Base-by-base conservation (phyloP, 805 yeast genomes). In the Ogataea kodamae region DNA sequence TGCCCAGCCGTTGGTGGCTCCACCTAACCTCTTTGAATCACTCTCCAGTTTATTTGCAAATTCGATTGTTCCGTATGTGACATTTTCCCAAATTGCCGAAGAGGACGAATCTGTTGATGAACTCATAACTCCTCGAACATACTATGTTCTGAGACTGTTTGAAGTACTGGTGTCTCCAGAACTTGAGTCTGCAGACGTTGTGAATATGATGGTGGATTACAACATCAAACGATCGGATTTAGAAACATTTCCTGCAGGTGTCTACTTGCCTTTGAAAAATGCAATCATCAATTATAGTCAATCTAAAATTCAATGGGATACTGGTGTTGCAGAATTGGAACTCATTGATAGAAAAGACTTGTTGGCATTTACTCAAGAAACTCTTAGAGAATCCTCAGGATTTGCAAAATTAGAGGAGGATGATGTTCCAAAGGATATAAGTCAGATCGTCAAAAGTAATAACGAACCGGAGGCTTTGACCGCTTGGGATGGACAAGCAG, bases 171-270 rank as follows among this genome's bases (percentile, higher is more conserved):
- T 77, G 5, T 73, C 86, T 0, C 61, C 76, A 0, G 67, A 67
- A 13, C 74, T 67, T 43, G 65, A 72, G 0, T 61, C 74, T 0
- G 62, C 55, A 8, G 77, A 78, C 38, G 67, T 86, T 16, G 71
- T 84, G 1, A 76, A 72, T 39, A 59, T 80, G 49, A 70, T 86
- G 70, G 71, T 71, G 7, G 79, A 75, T 20, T 70, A 72, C 40
- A 72, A 70, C 4, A 68, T 86, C 12, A 63, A 68, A 1, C 50
- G 62, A 12, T 55, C 61, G 4, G 76, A 71, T 29, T 55, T 87
- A 5, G 84, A 82, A 24, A 72, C 87, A 0, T 82, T 70, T 46
- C 96, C 96, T 0, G 58, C 76, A 3, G 95, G 95, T 0, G 64
- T 88, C 1, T 59, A 71, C 19, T 56, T 82, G 4, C 86, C 94